Evolutionary conservation across 345 rosid genomes (phyloP).

Genomic region (Populus simonii): DNA sequence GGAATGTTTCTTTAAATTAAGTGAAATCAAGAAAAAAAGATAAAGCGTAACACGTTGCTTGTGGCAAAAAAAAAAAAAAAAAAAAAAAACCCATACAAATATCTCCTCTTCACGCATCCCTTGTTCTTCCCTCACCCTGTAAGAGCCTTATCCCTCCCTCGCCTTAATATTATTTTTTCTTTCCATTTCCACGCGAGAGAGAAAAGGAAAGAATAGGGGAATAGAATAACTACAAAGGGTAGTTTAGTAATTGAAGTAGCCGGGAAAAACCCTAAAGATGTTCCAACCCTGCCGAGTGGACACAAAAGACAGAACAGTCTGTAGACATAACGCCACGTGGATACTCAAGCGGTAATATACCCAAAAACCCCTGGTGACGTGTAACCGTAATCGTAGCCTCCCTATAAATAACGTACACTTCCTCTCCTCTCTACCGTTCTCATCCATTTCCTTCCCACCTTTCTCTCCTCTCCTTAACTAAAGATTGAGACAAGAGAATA

Average conservation of each 20-base stretch:
- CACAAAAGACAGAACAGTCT: conserved; percentile 14
- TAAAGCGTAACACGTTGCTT: no score
- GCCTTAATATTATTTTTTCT: no score
- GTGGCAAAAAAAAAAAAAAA: no score
- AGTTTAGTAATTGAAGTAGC: background rate
- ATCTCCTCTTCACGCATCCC: no score
- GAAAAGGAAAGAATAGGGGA: no score
- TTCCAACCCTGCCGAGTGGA: conserved; percentile 9
- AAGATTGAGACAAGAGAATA: conserved; percentile 20
- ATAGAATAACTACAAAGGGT: background rate
- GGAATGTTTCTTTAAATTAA: no score
- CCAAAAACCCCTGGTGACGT: conserved; percentile 38
- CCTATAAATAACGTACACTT: conserved; percentile 31
- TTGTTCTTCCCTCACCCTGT: no score
- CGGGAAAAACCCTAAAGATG: conserved; percentile 15
- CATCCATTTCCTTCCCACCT: conserved; percentile 30
- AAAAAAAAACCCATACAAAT: no score
- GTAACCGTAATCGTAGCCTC: conserved; percentile 48
- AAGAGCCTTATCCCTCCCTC: no score
- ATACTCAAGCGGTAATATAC: conserved; percentile 8
- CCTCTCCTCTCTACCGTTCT: conserved; percentile 4
- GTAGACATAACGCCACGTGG: conserved; percentile 37
- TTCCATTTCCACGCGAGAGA: no score
- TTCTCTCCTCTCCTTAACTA: conserved; percentile 6
- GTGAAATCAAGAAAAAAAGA: no score